Evolutionary conservation across 2,329 filamentous ascomycete species (phyloP).

Genomic region (Ascochyta koolunga): DNA sequence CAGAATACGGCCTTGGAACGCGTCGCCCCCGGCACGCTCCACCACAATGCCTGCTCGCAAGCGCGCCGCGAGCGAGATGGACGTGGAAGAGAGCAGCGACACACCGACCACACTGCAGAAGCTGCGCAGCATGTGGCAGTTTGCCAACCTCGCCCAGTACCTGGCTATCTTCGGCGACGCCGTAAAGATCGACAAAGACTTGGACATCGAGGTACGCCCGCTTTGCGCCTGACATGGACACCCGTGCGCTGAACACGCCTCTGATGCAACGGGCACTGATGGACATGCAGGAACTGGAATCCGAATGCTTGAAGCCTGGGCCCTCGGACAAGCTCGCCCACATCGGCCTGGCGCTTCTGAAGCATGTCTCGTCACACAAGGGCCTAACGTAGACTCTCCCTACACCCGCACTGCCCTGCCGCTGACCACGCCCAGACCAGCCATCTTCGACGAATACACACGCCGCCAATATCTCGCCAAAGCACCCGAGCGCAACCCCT

Average conservation of each 20-base stretch:
- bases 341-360: conserved; percentile 85
- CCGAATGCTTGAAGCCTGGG: conserved; percentile 79
- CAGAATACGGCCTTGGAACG: conserved; percentile 26
- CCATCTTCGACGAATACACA: conserved; percentile 92
- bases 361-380: conserved; percentile 91
- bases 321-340: conserved; percentile 76
- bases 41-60: conserved; percentile 47
- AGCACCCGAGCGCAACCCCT: conserved; percentile 80
- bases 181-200: conserved; percentile 85
- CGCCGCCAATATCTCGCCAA: conserved; percentile 87
- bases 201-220: conserved; percentile 81
- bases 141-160: conserved; percentile 92
- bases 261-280: conserved; percentile 35
- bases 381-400: conserved; percentile 75
- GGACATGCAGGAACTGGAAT: conserved; percentile 75
- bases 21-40: conserved; percentile 42
- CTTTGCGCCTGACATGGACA: conserved; percentile 27
- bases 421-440: conserved; percentile 61
- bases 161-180: conserved; percentile 87
- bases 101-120: conserved; percentile 60
- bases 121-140: conserved; percentile 92
- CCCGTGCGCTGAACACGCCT: conserved; percentile 18
- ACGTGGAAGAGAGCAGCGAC: conserved; percentile 55
- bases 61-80: conserved; percentile 58
- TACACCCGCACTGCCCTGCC: not conserved